Evolutionary conservation across 1,284 basidiomycete species (phyloP).

Genomic region (Chiua sp.): DNA sequence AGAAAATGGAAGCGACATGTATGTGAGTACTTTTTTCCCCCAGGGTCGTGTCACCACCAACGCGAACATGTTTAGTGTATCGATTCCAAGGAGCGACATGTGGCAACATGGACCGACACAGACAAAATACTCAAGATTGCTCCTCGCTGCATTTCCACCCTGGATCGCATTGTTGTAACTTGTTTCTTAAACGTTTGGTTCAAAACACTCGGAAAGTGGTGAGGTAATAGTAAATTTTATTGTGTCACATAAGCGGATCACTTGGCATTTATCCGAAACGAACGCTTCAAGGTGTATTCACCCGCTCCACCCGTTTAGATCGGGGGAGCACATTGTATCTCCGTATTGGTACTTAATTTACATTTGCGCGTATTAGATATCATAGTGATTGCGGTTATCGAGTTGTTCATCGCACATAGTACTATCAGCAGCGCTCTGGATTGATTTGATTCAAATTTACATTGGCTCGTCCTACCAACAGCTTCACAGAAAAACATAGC

Average conservation of each 20-base stretch:
- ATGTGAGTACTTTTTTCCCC: conserved; percentile 42
- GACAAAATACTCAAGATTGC: conserved; percentile 46
- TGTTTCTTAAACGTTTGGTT: conserved; percentile 62
- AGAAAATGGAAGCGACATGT: conserved; percentile 50
- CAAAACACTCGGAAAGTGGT: conserved; percentile 49
- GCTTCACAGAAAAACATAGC: too few relatives aligned
- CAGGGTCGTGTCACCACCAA: not conserved
- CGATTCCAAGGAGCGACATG: conserved; percentile 50
- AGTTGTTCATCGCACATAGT: conserved; percentile 5
- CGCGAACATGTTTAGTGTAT: conserved; percentile 48
- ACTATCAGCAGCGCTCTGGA: not conserved
- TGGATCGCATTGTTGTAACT: conserved; percentile 62
- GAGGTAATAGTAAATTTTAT: conserved; percentile 8
- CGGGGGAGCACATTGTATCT: conserved; percentile 18
- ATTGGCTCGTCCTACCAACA: not conserved
- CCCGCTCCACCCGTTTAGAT: not conserved
- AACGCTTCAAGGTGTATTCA: conserved; percentile 26
- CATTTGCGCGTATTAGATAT: conserved; percentile 16
- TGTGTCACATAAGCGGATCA: not conserved
- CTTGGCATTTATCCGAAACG: not conserved
- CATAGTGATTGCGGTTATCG: not conserved
- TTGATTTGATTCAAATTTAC: not conserved
- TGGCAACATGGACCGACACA: conserved; percentile 55
- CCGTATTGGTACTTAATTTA: conserved; percentile 31
- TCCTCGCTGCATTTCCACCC: conserved; percentile 44